phyloP scores from a whole-genome alignment of 129 eudicot genomes.

The Solidago caesia region DNA sequence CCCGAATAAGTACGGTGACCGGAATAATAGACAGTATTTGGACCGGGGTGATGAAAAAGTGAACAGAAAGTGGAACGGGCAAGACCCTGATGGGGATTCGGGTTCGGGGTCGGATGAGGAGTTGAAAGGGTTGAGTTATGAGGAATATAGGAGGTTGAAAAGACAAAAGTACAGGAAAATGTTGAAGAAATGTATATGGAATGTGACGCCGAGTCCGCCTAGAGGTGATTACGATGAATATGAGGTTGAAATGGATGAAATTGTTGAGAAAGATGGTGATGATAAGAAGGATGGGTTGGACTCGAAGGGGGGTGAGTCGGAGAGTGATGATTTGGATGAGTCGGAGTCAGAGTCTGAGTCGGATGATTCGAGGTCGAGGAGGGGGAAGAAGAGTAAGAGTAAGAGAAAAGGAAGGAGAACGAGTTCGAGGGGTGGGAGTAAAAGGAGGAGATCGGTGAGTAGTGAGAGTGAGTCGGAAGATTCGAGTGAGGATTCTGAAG shows the following conservation, averaged over 20 bases:
- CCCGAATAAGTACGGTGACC: constrained; percentile 18
- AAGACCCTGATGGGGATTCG: constrained; percentile 38
- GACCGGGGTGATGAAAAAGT: constrained; percentile 55
- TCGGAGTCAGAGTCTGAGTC: constrained; percentile 39
- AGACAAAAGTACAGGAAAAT: constrained; percentile 66
- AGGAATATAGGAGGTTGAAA: constrained; percentile 74
- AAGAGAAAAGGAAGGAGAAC: constrained; percentile 35
- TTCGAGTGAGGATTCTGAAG: constrained; percentile 49
- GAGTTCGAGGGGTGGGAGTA: constrained; percentile 41
- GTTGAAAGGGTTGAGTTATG: constrained; percentile 55
- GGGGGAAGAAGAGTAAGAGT: constrained; percentile 26
- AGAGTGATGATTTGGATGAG: constrained; percentile 25
- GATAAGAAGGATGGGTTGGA: constrained; percentile 27
- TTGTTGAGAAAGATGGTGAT: constrained; percentile 35
- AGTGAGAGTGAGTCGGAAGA: constrained; percentile 51
- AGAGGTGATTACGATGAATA: constrained; percentile 48
- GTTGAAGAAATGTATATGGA: constrained; percentile 64
- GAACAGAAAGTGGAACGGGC: constrained; percentile 34
- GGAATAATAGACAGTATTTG: constrained; percentile 39
- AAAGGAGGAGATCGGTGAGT: constrained; percentile 42
- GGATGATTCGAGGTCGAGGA: constrained; percentile 35
- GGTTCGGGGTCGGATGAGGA: constrained; percentile 57
- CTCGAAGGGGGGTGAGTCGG: constrained; percentile 3
- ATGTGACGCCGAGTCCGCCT: constrained; percentile 87
- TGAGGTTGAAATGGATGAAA: constrained; percentile 49